Conservation (phyloP, 805 yeast species). For the Metahyphopichia silvanorum region DNA sequence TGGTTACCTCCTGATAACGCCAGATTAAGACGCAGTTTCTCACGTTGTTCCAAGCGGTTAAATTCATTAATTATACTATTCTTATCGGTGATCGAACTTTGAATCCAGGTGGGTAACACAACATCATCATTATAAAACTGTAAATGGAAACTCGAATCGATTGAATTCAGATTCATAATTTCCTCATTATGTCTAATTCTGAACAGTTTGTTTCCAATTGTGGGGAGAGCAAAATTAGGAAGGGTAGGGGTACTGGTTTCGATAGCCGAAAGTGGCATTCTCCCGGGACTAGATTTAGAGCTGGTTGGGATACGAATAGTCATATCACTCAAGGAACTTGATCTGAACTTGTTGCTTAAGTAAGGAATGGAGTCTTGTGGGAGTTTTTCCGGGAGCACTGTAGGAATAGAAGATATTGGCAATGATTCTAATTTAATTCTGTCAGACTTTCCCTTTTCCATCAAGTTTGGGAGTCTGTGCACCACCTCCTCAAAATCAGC, state of each 20-base stretch:
- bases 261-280: not conserved
- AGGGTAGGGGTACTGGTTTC: conserved; percentile 32
- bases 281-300: conserved; percentile 11
- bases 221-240: conserved; percentile 56
- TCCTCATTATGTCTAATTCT: conserved; percentile 54
- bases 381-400: conserved; percentile 2
- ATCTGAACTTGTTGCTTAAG: conserved; percentile 7
- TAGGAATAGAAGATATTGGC: conserved; percentile 2
- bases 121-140: conserved; percentile 33
- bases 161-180: conserved; percentile 12
- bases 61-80: conserved; percentile 37
- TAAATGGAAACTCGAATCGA: conserved; percentile 10
- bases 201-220: conserved; percentile 31
- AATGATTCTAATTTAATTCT: not conserved
- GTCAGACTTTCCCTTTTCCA: conserved; percentile 14
- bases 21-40: conserved; percentile 58
- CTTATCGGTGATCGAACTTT: conserved; percentile 6
- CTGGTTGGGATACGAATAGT: conserved; percentile 3
- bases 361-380: not conserved
- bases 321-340: conserved; percentile 15
- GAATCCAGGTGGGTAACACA: conserved; percentile 39
- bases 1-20: conserved; percentile 63
- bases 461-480: conserved; percentile 12
- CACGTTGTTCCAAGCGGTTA: conserved; percentile 63
- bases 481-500: conserved; percentile 40